phyloP scores from a whole-genome alignment of 768 basidiomycete genomes.

The Terana coerulea region DNA sequence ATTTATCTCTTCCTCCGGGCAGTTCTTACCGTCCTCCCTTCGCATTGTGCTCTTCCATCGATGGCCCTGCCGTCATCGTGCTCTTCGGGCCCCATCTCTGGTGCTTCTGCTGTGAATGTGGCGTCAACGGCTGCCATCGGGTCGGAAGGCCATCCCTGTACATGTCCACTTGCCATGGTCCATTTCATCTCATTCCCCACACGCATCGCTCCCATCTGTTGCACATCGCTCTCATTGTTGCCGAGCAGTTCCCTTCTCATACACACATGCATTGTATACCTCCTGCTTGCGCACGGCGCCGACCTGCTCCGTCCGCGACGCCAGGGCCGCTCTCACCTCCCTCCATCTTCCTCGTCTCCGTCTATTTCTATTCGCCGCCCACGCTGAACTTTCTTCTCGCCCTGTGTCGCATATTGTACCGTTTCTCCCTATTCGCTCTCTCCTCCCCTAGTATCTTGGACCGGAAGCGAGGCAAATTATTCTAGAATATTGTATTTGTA shows the following conservation, averaged over 20 bases:
- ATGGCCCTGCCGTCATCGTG: not conserved
- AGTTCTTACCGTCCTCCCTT: not conserved
- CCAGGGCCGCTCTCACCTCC: not conserved
- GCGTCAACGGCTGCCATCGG: too few relatives aligned
- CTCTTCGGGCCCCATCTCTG: conserved; percentile 5
- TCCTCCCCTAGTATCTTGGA: conserved; percentile 10
- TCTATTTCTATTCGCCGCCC: not conserved
- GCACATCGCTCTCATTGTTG: conserved; percentile 7
- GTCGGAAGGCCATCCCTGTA: too few relatives aligned
- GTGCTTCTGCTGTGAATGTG: too few relatives aligned
- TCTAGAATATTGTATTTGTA: conserved; percentile 30
- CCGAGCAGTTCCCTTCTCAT: conserved; percentile 9
- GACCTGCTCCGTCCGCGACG: not conserved
- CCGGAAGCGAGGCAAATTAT: conserved; percentile 16
- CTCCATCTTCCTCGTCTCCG: not conserved
- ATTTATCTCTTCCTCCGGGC: not conserved
- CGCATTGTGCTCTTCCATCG: not conserved
- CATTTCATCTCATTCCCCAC: too few relatives aligned
- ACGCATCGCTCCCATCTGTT: conserved; percentile 1
- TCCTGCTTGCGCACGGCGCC: not conserved
- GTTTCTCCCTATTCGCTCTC: conserved; percentile 9
- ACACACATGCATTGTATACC: not conserved
- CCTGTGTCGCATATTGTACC: conserved; percentile 2
- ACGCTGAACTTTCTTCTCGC: not conserved
- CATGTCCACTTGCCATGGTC: too few relatives aligned